phyloP scores from a whole-genome alignment of 1,284 basidiomycete genomes.

The Sporisorium reilianum region DNA sequence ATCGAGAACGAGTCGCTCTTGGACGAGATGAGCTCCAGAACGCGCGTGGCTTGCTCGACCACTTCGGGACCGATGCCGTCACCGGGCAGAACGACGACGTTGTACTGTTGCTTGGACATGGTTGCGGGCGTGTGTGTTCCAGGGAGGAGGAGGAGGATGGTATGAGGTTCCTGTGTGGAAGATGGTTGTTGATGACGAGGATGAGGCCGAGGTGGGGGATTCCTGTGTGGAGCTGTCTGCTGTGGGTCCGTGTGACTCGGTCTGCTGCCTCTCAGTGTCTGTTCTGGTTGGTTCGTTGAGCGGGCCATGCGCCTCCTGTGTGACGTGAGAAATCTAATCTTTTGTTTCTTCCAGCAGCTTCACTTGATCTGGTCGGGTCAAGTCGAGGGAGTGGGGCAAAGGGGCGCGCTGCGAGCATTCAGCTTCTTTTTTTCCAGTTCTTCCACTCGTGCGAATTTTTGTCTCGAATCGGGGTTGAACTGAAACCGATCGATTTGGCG shows the following conservation, averaged over 20 bases:
- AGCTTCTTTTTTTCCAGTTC: slow-evolving; percentile 6
- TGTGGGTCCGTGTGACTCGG: slow-evolving; percentile 30
- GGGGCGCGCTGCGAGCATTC: no score
- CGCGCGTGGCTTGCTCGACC: slow-evolving; percentile 85
- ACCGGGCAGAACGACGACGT: slow-evolving; percentile 79
- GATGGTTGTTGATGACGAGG: slow-evolving; percentile 1
- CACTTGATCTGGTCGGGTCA: no score
- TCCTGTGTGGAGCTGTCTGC: slow-evolving; percentile 3
- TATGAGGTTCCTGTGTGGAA: no score
- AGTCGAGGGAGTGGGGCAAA: no score
- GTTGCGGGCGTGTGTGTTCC: background rate
- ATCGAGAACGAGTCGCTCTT: slow-evolving; percentile 77
- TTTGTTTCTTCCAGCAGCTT: slow-evolving; percentile 1
- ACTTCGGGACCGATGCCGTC: slow-evolving; percentile 99
- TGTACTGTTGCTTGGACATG: slow-evolving; percentile 45
- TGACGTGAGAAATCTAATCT: slow-evolving; percentile 21
- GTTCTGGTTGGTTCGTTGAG: slow-evolving; percentile 30
- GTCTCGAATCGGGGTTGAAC: background rate
- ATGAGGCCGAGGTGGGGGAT: background rate
- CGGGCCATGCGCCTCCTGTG: background rate
- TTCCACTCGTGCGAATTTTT: slow-evolving; percentile 21
- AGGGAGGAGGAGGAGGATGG: background rate
- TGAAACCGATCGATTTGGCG: background rate
- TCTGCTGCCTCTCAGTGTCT: slow-evolving; percentile 2
- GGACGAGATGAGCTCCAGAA: slow-evolving; percentile 81